phyloP scores from a whole-genome alignment of 1,139 yeast genomes.

The Maudiozyma humilis region DNA sequence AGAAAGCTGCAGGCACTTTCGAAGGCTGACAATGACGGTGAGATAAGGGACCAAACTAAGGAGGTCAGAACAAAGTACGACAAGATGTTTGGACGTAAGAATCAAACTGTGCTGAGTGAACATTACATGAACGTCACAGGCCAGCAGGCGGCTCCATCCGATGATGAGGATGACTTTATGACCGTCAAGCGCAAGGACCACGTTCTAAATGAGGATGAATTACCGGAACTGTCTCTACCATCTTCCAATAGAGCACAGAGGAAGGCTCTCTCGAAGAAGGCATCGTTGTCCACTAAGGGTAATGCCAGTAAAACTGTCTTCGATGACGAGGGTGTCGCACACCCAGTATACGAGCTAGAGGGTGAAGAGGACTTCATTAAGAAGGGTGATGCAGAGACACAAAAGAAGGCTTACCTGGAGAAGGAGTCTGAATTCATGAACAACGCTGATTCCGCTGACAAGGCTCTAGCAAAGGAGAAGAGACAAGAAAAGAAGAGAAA shows the following conservation, averaged over 20 bases:
- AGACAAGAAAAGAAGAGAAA: slow-evolving; percentile 82
- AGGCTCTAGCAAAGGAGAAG: slow-evolving; percentile 71
- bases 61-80: slow-evolving; percentile 82
- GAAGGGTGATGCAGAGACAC: slow-evolving; percentile 64
- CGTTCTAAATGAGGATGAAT: slow-evolving; percentile 51
- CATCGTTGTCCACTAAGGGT: slow-evolving; percentile 55
- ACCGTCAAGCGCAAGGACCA: slow-evolving; percentile 72
- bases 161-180: slow-evolving; percentile 64
- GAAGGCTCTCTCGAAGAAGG: slow-evolving; percentile 80
- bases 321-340: slow-evolving; percentile 92
- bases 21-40: slow-evolving; percentile 63
- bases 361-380: slow-evolving; percentile 79
- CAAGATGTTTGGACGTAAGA: slow-evolving; percentile 90
- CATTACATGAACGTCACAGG: slow-evolving; percentile 69
- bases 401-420: slow-evolving; percentile 57
- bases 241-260: slow-evolving; percentile 83
- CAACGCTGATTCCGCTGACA: slow-evolving; percentile 67
- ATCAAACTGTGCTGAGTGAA: slow-evolving; percentile 85
- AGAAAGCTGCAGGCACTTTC: slow-evolving; percentile 54
- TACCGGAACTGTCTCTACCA: slow-evolving; percentile 53
- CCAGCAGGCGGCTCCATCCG: slow-evolving; percentile 31
- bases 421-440: slow-evolving; percentile 65
- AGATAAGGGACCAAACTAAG: slow-evolving; percentile 36
- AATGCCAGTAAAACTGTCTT: slow-evolving; percentile 72
- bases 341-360: slow-evolving; percentile 82